Conservation (phyloP, 2,329 filamentous ascomycete species). For the Pseudocercospora pini-densiflorae region DNA sequence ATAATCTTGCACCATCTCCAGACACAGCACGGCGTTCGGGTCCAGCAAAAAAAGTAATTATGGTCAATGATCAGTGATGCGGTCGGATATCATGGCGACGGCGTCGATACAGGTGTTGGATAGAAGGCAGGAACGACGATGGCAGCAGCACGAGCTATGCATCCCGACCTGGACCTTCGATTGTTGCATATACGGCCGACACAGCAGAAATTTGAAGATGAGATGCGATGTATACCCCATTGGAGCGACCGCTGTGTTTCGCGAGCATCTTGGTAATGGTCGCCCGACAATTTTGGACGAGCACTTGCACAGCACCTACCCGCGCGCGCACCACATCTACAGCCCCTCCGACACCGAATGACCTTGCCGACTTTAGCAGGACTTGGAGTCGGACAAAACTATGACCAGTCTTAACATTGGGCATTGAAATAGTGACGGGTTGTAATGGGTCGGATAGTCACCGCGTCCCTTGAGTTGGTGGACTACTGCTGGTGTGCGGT, state of each 20-base stretch:
- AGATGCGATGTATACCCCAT: constrained; percentile 6
- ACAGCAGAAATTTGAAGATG: constrained; percentile 9
- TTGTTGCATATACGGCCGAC: constrained; percentile 11
- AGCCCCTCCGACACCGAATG: neutral
- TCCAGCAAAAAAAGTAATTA: constrained; percentile 14
- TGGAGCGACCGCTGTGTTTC: neutral
- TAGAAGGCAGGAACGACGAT: constrained; percentile 10
- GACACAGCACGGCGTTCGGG: constrained; percentile 22
- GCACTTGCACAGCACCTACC: neutral
- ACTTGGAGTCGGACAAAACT: constrained; percentile 12
- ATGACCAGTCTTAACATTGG: constrained; percentile 13
- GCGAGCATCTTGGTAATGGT: neutral
- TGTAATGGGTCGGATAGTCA: constrained; percentile 13
- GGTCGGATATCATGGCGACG: constrained; percentile 4
- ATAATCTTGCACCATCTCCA: constrained; percentile 39
- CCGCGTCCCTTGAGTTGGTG: constrained; percentile 2
- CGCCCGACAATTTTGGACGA: neutral
- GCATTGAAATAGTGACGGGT: constrained; percentile 16
- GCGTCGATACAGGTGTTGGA: constrained; percentile 6
- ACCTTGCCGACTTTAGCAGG: constrained; percentile 6
- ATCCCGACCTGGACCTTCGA: constrained; percentile 10
- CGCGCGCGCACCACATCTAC: neutral
- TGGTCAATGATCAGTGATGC: constrained; percentile 7
- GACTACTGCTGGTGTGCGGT: neutral
- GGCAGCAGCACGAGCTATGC: neutral